Evolutionary conservation across 192 early-diverging fungal species (phyloP).

Genomic region (Phycomyces nitens): DNA sequence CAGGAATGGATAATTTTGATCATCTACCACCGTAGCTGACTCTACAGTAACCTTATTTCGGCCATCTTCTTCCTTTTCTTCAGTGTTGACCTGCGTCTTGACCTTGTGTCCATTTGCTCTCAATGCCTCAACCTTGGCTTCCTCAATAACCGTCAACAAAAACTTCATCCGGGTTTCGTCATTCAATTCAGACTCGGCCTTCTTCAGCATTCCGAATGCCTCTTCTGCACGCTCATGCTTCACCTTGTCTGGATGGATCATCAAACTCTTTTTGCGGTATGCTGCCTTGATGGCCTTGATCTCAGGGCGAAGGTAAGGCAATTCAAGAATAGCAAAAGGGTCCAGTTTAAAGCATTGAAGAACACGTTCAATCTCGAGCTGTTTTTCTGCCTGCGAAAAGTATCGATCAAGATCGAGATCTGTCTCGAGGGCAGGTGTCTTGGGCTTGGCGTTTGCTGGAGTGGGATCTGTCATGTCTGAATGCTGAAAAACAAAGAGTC

Average conservation of each 20-base stretch:
- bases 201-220: slow-evolving; percentile 54
- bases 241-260: slow-evolving; percentile 62
- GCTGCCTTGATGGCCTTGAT: slow-evolving; percentile 52
- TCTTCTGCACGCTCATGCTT: slow-evolving; percentile 50
- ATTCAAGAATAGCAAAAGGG: slow-evolving; percentile 53
- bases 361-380: slow-evolving; percentile 59
- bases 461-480: too few relatives aligned
- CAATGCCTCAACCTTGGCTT: slow-evolving; percentile 46
- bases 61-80: slow-evolving; percentile 33
- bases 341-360: slow-evolving; percentile 50
- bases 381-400: slow-evolving; percentile 49
- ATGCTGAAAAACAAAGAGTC: too few relatives aligned
- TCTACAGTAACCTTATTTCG: slow-evolving; percentile 22
- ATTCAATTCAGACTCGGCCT: slow-evolving; percentile 55
- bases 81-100: slow-evolving; percentile 14
- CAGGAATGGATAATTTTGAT: slow-evolving; percentile 39
- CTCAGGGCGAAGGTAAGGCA: slow-evolving; percentile 37
- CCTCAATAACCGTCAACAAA: slow-evolving; percentile 49
- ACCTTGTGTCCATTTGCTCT: slow-evolving; percentile 30
- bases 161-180: slow-evolving; percentile 43
- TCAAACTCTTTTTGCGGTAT: slow-evolving; percentile 58
- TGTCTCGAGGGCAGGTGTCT: not conserved
- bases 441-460: not conserved
- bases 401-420: slow-evolving; percentile 44
- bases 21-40: slow-evolving; percentile 19